Evolutionary conservation across 164 flowering plant species (phyloP).

Genomic region (Tetracentron sinense): DNA sequence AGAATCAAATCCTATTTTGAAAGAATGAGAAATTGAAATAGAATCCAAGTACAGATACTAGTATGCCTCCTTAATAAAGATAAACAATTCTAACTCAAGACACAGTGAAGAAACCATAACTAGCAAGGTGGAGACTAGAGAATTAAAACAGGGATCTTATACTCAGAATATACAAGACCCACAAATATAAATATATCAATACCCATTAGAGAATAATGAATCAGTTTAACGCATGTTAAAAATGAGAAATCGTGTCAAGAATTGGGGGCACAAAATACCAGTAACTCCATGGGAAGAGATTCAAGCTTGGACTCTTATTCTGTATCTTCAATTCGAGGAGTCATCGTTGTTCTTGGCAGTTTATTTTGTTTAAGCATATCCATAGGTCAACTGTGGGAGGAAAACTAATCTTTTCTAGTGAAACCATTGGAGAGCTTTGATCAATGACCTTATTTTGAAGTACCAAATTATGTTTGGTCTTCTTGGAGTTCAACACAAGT

Average conservation of each 20-base stretch:
- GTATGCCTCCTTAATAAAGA: neutral
- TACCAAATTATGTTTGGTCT: slow-evolving; percentile 22
- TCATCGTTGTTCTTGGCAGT: slow-evolving; percentile 61
- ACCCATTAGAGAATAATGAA: neutral
- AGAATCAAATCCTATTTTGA: no score
- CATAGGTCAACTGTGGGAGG: slow-evolving; percentile 14
- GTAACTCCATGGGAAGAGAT: slow-evolving; percentile 83
- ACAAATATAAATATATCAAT: no score
- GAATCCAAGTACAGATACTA: neutral
- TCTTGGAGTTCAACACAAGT: slow-evolving; percentile 40
- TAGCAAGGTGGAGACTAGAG: no score
- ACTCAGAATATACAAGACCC: no score
- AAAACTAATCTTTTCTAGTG: slow-evolving; percentile 40
- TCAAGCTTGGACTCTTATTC: slow-evolving; percentile 82
- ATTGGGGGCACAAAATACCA: slow-evolving; percentile 41
- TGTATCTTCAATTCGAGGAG: slow-evolving; percentile 39
- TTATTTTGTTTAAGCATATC: slow-evolving; percentile 32
- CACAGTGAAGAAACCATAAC: no score
- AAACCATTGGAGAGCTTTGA: slow-evolving; percentile 33
- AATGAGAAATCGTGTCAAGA: neutral
- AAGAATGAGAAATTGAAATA: neutral
- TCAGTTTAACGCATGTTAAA: neutral
- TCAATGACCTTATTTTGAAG: slow-evolving; percentile 24
- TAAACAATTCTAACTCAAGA: no score
- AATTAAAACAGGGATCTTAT: no score